Conservation (phyloP, 1,284 basidiomycete species). For the Golubevia pallescens region DNA sequence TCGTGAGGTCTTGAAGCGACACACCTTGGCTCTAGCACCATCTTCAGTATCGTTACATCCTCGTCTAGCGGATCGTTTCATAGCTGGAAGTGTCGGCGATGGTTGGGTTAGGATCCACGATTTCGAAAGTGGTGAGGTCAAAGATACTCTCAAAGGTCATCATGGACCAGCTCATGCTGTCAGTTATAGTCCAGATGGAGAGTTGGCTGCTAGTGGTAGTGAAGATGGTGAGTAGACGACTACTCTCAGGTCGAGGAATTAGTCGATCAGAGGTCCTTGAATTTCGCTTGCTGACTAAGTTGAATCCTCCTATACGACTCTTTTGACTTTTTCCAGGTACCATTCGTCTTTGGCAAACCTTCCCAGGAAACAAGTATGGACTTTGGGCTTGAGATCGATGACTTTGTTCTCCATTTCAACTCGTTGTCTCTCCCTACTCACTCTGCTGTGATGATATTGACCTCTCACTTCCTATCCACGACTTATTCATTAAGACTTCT, state of each 20-base stretch:
- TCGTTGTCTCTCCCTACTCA: too few species aligned
- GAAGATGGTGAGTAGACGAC: conserved; percentile 68
- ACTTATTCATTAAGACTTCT: too few species aligned
- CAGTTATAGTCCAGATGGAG: conserved; percentile 94
- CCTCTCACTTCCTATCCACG: too few species aligned
- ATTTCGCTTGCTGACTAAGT: conserved; percentile 13
- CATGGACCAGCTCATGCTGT: conserved; percentile 96
- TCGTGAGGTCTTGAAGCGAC: conserved; percentile 26
- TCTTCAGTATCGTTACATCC: conserved; percentile 94
- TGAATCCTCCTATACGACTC: conserved; percentile 1
- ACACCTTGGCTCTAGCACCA: conserved; percentile 68
- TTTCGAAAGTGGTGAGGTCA: conserved; percentile 80
- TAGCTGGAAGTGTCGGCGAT: conserved; percentile 86
- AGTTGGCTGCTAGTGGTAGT: conserved; percentile 93
- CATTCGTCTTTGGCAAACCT: conserved; percentile 94
- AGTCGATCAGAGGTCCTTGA: conserved; percentile 3
- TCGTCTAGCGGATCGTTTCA: conserved; percentile 82
- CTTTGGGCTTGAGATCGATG: conserved; percentile 77
- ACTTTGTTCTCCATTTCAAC: too few species aligned
- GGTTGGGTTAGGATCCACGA: conserved; percentile 97
- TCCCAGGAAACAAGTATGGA: conserved; percentile 88
- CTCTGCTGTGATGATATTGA: too few species aligned
- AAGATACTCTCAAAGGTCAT: conserved; percentile 92
- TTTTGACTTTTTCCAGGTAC: conserved; percentile 70
- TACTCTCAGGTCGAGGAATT: neutral